phyloP scores from a whole-genome alignment of 1,284 basidiomycete species.

The Tylopilus orsonianus region DNA sequence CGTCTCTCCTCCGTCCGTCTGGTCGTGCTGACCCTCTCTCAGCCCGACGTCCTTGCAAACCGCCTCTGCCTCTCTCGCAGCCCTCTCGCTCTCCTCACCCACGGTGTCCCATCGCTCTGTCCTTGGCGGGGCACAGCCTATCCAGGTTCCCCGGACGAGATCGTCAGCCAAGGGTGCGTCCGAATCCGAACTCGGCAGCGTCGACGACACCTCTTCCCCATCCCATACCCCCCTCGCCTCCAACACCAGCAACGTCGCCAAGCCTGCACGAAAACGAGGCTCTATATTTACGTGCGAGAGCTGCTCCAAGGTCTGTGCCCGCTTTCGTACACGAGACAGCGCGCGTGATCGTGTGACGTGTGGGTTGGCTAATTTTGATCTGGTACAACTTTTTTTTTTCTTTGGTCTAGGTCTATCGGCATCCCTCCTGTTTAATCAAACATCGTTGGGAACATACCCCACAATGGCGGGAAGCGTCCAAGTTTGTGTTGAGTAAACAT shows the following conservation, averaged over 20 bases:
- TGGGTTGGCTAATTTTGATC: conserved; percentile 1
- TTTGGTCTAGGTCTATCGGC: conserved; percentile 78
- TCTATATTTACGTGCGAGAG: conserved; percentile 90
- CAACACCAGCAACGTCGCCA: conserved; percentile 40
- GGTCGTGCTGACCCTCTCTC: conserved; percentile 8
- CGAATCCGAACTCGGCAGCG: conserved; percentile 8
- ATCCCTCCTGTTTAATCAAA: conserved; percentile 93
- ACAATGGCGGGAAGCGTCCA: conserved; percentile 95
- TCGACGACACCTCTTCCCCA: conserved; percentile 24
- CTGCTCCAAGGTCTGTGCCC: conserved; percentile 72
- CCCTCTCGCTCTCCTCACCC: conserved; percentile 59
- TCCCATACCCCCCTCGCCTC: conserved; percentile 24
- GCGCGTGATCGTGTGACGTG: conserved; percentile 1
- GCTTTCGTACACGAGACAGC: background rate
- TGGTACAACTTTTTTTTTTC: background rate
- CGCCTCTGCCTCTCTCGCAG: conserved; percentile 41
- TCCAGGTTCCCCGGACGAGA: conserved; percentile 4
- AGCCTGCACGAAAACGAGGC: conserved; percentile 69
- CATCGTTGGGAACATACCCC: conserved; percentile 98
- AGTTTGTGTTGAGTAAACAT: conserved; percentile 93
- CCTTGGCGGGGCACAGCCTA: conserved; percentile 15
- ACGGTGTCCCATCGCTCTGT: conserved; percentile 34
- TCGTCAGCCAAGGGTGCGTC: conserved; percentile 1
- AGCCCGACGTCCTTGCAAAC: conserved; percentile 47
- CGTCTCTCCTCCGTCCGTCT: background rate